These are phyloP conservation scores for Onygena corvina DNA, from an alignment of 2,329 filamentous ascomycete genomes.

Conservation along the genomic window DNA sequence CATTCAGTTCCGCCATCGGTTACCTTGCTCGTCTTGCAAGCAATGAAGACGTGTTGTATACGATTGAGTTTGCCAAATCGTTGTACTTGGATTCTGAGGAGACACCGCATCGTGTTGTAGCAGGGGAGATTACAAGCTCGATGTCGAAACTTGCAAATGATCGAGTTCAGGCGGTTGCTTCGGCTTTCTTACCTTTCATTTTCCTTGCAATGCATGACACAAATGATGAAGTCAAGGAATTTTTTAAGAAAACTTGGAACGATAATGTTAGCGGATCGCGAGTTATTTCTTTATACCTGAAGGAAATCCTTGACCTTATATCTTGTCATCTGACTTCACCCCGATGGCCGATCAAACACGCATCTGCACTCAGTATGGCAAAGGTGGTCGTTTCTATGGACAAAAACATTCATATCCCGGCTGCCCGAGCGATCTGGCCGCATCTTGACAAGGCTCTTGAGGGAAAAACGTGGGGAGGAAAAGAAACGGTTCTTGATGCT, in stretches of 20 bases:
- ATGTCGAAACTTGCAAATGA: conserved; percentile 81
- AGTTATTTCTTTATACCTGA: conserved; percentile 69
- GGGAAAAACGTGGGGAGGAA: conserved; percentile 86
- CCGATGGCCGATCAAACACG: conserved; percentile 85
- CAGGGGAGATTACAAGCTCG: conserved; percentile 71
- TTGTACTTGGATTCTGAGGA: conserved; percentile 77
- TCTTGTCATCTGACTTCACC: conserved; percentile 60
- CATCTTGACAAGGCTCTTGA: conserved; percentile 67
- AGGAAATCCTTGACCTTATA: conserved; percentile 63
- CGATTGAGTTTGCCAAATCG: conserved; percentile 46
- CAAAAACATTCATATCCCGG: conserved; percentile 3
- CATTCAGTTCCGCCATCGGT: conserved; percentile 74
- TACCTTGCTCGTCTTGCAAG: conserved; percentile 63
- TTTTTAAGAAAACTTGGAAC: conserved; percentile 77
- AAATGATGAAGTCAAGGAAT: conserved; percentile 63
- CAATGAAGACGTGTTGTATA: conserved; percentile 45
- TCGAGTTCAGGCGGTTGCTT: conserved; percentile 66
- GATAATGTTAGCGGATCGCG: conserved; percentile 79
- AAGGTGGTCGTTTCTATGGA: conserved; percentile 43
- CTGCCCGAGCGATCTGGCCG: conserved; percentile 54
- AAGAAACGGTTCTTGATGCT: conserved; percentile 69
- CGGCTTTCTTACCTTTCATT: conserved; percentile 67
- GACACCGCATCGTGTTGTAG: conserved; percentile 57
- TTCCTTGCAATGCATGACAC: conserved; percentile 81
- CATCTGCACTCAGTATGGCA: conserved; percentile 67